Conservation (phyloP, 2,329 filamentous ascomycete species). For the Lecanicillium sp. region DNA sequence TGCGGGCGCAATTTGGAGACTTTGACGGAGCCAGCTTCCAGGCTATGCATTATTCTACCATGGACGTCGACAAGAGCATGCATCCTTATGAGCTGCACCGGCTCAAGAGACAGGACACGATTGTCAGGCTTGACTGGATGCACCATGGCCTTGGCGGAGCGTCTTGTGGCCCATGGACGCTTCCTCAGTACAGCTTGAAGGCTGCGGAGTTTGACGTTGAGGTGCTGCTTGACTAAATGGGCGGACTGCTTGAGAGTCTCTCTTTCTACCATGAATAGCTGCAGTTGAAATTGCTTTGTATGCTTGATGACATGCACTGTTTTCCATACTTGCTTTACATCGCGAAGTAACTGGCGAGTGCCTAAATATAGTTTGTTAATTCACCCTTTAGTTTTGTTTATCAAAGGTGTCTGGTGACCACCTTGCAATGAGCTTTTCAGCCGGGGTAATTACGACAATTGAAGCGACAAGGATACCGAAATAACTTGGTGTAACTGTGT, state of each 20-base stretch:
- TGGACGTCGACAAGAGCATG: slow-evolving; percentile 41
- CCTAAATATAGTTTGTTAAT: too few relatives aligned
- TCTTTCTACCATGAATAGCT: too few relatives aligned
- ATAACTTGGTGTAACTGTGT: too few relatives aligned
- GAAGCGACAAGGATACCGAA: too few relatives aligned
- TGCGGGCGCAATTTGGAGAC: slow-evolving; percentile 37
- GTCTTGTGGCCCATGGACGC: slow-evolving; percentile 50
- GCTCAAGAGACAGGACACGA: slow-evolving; percentile 38
- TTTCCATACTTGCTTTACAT: too few relatives aligned
- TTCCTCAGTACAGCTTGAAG: slow-evolving; percentile 37
- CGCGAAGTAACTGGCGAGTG: too few relatives aligned
- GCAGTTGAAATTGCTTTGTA: too few relatives aligned
- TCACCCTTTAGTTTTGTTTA: too few relatives aligned
- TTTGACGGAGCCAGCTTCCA: slow-evolving; percentile 46
- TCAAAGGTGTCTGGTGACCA: too few relatives aligned
- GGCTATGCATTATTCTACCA: slow-evolving; percentile 44
- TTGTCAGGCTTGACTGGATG: slow-evolving; percentile 50
- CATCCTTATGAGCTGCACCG: slow-evolving; percentile 54
- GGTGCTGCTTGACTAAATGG: slow-evolving; percentile 31
- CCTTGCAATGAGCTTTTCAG: too few relatives aligned
- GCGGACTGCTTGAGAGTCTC: not conserved
- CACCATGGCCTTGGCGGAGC: slow-evolving; percentile 57
- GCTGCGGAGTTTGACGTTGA: slow-evolving; percentile 35
- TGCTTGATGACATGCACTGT: too few relatives aligned
- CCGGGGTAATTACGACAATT: too few relatives aligned